A percentile compares a stretch with the other conserved stretches of the same genome.
These are phyloP conservation scores for Candida gorgasii DNA, from an alignment of 805 yeast species.

Conservation along the genomic window DNA sequence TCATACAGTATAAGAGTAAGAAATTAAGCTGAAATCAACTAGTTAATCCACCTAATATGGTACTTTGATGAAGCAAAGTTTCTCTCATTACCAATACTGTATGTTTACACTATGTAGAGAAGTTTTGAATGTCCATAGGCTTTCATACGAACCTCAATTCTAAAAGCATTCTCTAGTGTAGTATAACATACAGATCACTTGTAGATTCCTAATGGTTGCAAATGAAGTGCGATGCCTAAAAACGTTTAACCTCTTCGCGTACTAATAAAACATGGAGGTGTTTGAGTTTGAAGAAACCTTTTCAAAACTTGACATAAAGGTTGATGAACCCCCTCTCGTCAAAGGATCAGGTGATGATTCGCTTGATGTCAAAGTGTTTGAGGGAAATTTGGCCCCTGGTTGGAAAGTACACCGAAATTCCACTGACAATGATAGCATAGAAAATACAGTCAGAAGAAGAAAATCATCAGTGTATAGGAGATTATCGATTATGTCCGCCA, in stretches of 20 bases:
- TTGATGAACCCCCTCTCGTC: too few relatives aligned
- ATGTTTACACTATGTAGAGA: too few relatives aligned
- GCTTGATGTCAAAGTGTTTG: constrained; percentile 4
- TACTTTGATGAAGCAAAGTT: too few relatives aligned
- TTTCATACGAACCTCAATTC: too few relatives aligned
- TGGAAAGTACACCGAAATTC: not conserved
- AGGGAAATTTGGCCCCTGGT: not conserved
- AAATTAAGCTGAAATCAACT: too few relatives aligned
- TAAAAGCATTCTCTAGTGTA: too few relatives aligned
- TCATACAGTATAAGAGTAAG: too few relatives aligned
- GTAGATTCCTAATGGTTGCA: not conserved
- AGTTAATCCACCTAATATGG: too few relatives aligned
- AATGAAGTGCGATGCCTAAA: not conserved
- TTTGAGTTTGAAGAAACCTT: constrained; percentile 4
- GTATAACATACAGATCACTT: not conserved
- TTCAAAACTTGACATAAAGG: not conserved
- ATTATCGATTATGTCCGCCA: constrained; percentile 14
- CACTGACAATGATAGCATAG: not conserved
- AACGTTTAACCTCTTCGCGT: constrained; percentile 1
- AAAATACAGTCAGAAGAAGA: constrained; percentile 9
- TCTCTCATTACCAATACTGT: too few relatives aligned
- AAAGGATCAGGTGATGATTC: not conserved
- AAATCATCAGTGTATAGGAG: constrained; percentile 17
- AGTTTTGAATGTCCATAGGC: too few relatives aligned
- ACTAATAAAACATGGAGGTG: constrained; percentile 1